A percentile compares a stretch with the other conserved stretches of the same genome.
Conservation (phyloP, 78 protist species). For the Isochrysis galbana region DNA sequence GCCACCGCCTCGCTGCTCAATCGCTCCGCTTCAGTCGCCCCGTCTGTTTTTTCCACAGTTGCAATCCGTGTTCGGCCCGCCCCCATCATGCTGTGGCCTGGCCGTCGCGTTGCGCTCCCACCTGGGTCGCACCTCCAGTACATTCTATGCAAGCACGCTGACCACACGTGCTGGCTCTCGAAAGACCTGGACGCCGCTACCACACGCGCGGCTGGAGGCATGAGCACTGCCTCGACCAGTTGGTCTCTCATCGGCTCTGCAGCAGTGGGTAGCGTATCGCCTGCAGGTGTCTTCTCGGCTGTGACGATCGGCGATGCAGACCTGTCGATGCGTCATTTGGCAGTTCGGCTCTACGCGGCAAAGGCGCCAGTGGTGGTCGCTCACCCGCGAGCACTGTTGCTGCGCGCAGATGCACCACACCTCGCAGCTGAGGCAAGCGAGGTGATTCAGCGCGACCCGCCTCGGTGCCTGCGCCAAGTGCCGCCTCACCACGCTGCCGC, state of each 20-base stretch:
- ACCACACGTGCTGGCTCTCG: too few species aligned
- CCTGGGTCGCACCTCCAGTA: neutral
- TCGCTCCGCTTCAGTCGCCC: neutral
- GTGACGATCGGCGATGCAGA: neutral
- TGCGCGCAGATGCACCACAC: too few species aligned
- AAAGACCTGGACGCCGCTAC: too few species aligned
- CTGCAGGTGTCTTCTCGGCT: neutral
- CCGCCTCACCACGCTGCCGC: too few species aligned
- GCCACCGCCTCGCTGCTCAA: neutral
- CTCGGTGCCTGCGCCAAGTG: too few species aligned
- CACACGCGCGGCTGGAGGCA: too few species aligned
- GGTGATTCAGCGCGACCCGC: too few species aligned
- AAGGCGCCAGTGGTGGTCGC: neutral
- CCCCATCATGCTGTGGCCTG: neutral
- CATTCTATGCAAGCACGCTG: neutral
- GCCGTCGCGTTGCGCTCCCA: neutral
- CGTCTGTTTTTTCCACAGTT: neutral
- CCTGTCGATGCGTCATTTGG: neutral
- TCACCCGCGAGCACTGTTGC: neutral
- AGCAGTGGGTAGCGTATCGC: neutral
- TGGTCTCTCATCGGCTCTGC: neutral
- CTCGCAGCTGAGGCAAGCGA: too few species aligned
- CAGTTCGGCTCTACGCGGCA: neutral
- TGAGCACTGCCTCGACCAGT: neutral
- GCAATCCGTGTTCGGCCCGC: neutral